Base-by-base conservation (phyloP, 2,329 filamentous ascomycete species). In the Calonectria montana region DNA sequence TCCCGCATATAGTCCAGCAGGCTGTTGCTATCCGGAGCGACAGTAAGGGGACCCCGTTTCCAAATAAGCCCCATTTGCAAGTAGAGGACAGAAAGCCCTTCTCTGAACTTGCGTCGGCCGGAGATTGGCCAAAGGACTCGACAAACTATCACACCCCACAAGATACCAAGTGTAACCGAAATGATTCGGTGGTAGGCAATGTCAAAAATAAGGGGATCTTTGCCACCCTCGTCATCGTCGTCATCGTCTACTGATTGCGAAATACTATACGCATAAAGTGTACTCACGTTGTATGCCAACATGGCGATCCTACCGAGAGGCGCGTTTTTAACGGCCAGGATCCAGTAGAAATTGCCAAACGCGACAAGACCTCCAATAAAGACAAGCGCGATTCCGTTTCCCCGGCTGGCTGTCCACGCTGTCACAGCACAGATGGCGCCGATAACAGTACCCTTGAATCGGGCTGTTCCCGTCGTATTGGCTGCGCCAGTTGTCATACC, bases 401-500 rank as follows among this genome's bases (percentile, higher is more conserved):
- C 94, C 53, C 90, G 87, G 35, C 94, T 93, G 27, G 94, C 85
- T 48, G 93, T 88, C 97, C 97, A 99, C 57, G 94, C 91, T 13
- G 93, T 75, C 37, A 96, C 88, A 0, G 96, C 94, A 74, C 92
- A 92, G 1, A 89, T 81, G 8, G 95, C 95, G 21, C 97, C 97
- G 43, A 97, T 87, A 39, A 95, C 88, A 1, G 96, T 99, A 69
- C 96, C 97, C 10, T 94, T 87, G 80, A 98, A 96, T 76, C 97
- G 92, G 61, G 96, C 92, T 79, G 92, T 91, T 4, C 95, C 96
- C 0, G 96, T 98, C 1, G 96, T 98, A 82, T 98, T 99, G 27
- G 95, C 94, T 9, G 97, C 95, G 31, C 97, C 97, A 25, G 98
- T 96, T 0, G 96, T 99, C 95, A 98, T 98, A 43, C 94, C 95